Conservation (phyloP, 2,329 filamentous ascomycete genomes). For the Microcyclospora pomicola region DNA sequence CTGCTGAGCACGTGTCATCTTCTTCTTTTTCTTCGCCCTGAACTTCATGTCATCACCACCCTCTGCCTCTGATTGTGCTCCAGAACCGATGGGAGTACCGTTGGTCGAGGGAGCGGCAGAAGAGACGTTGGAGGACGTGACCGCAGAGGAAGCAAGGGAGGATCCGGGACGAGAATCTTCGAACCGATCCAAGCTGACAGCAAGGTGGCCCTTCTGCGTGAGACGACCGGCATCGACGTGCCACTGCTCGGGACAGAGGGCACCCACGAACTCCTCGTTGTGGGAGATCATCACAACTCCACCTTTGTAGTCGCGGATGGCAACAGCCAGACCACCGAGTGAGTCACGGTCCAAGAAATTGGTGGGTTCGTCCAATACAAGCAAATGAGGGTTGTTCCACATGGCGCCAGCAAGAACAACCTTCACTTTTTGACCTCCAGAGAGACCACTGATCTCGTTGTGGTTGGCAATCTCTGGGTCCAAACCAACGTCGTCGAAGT, state of each 20-base stretch:
- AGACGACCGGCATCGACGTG: constrained; percentile 80
- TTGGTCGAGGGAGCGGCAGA: constrained; percentile 19
- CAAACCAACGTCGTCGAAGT: constrained; percentile 92
- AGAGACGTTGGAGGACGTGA: constrained; percentile 38
- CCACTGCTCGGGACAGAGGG: constrained; percentile 92
- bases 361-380: constrained; percentile 95
- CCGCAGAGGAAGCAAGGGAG: constrained; percentile 52
- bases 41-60: constrained; percentile 74
- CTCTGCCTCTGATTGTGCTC: constrained; percentile 48
- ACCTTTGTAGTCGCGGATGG: constrained; percentile 94
- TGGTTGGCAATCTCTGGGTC: constrained; percentile 98
- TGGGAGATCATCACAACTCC: constrained; percentile 99
- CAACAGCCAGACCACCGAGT: constrained; percentile 88
- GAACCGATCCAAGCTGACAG: constrained; percentile 67
- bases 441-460: constrained; percentile 92
- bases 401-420: constrained; percentile 74
- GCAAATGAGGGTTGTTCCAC: constrained; percentile 82
- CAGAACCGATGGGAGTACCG: constrained; percentile 20
- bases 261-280: constrained; percentile 97
- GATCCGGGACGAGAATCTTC: constrained; percentile 62
- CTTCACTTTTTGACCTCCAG: constrained; percentile 97
- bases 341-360: constrained; percentile 99
- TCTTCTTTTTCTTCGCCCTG: constrained; percentile 89
- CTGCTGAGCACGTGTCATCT: constrained; percentile 90
- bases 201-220: constrained; percentile 64